Percentiles rank a stretch among this genome's conserved stretches.
Conservation (phyloP, 73 alveolate species). For the Stentor roeselii region DNA sequence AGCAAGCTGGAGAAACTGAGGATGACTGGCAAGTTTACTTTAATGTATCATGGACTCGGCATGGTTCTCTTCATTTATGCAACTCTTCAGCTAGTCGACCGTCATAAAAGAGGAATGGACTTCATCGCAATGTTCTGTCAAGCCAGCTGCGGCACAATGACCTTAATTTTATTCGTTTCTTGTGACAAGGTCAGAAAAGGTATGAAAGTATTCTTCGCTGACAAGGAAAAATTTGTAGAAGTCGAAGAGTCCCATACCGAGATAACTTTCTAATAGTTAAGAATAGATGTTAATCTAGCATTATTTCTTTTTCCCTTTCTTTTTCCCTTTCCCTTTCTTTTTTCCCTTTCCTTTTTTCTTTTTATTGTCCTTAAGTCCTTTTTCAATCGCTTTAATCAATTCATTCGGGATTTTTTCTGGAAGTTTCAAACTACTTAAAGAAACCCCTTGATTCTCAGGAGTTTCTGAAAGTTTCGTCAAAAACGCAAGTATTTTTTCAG, state of each 20-base stretch:
- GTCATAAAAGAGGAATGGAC: not conserved
- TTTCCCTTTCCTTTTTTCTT: conserved; percentile 49
- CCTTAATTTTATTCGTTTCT: not conserved
- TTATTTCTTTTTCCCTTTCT: conserved; percentile 40
- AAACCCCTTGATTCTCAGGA: conserved; percentile 36
- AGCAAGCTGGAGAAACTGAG: not conserved
- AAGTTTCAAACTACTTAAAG: conserved; percentile 47
- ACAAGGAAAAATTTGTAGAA: too few species aligned
- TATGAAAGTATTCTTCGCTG: too few species aligned
- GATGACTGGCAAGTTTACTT: not conserved
- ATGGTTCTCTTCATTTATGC: not conserved
- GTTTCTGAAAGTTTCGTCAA: conserved; percentile 28
- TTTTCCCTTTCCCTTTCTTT: conserved; percentile 49
- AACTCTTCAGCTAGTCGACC: not conserved
- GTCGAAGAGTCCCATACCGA: too few species aligned
- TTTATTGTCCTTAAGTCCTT: conserved; percentile 39
- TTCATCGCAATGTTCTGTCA: not conserved
- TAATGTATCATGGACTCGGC: not conserved
- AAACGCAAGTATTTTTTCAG: conserved; percentile 27
- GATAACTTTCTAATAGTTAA: too few species aligned
- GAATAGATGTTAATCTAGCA: too few species aligned
- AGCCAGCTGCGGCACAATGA: not conserved
- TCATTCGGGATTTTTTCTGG: conserved; percentile 55
- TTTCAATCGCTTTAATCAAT: conserved; percentile 48
- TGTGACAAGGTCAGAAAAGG: not conserved